Base-by-base conservation (phyloP, 169 alveolate species). In the Plasmodium reichenowi region DNA sequence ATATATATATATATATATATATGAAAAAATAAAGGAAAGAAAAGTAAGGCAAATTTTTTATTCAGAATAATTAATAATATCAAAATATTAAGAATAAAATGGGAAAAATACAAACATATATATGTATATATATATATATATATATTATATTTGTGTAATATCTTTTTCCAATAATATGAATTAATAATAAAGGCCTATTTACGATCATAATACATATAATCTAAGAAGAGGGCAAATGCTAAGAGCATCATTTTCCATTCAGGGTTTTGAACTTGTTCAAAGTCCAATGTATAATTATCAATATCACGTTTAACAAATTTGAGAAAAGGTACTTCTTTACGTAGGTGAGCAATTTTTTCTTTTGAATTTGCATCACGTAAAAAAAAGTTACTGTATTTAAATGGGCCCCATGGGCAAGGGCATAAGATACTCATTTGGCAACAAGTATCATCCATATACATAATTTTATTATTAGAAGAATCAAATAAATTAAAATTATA, bases 201-300 rank as follows among this genome's bases (percentile, higher is more conserved):
- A 17, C 20, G n/a, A 59, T 78, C 89, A 45, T 78, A 78, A 70
- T 78, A 78, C 10, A 78, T 78, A 22, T 78, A 78, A 70, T 78
- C 89, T 56, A 78, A 15, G 54, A 78, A 78, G 13, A 78, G 76
- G 17, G 89, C 64, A 78, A 78, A 78, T 52, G 89, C 89, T 48
- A 78, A 26, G 24, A 78, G 78, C 89, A 78, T 78, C 89, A 78
- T 78, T 70, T 78, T 78, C 89, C 89, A 78, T 58, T 78, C 89
- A 13, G 89, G 89, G 32, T 78, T 78, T 56, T 64, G 2, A 38
- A 78, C 78, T 43, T 78, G 68, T 29, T 78, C 89, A 29, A 78
- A 78, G 68, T 78, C 67, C 52, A 78, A 20, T 13, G 76, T 66
- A 45, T 78, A 78, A 24, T 78, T 78, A 60, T 78, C 89, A 24